Evolutionary conservation across 139 green algal genomes (phyloP).

Genomic region (Chlamydomonas sphaeroides): DNA sequence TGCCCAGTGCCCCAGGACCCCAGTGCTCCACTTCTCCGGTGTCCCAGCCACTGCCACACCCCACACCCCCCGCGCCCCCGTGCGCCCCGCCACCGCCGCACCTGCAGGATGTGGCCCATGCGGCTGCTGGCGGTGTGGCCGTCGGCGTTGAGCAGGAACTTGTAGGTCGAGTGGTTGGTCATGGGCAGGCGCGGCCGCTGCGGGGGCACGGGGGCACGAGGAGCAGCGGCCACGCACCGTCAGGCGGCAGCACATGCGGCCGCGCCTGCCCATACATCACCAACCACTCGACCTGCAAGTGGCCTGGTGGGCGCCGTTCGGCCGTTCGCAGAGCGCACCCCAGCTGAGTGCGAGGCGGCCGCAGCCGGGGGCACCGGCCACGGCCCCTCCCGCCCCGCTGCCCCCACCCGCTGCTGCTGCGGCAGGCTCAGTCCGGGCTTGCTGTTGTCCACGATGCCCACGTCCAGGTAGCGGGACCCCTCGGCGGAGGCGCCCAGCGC

Average conservation of each 20-base stretch:
- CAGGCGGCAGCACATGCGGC: not conserved
- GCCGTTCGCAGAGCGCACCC: too few relatives aligned
- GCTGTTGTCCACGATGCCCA: not conserved
- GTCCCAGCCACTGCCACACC: too few relatives aligned
- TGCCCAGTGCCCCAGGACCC: too few relatives aligned
- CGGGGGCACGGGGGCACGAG: not conserved
- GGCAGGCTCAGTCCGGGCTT: not conserved
- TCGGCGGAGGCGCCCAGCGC: not conserved
- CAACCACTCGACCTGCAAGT: too few relatives aligned
- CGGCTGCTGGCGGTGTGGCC: slow-evolving; percentile 39
- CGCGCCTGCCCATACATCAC: too few relatives aligned
- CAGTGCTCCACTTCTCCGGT: too few relatives aligned
- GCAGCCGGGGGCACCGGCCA: too few relatives aligned
- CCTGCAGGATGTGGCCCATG: slow-evolving; percentile 43
- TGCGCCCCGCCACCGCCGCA: not conserved
- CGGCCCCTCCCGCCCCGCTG: too few relatives aligned
- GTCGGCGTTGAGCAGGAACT: slow-evolving; percentile 51
- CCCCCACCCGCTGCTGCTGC: not conserved
- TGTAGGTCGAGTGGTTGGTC: slow-evolving; percentile 31
- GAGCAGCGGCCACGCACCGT: not conserved
- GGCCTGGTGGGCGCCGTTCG: too few relatives aligned
- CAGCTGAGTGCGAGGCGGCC: too few relatives aligned
- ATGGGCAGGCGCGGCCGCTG: slow-evolving; percentile 29
- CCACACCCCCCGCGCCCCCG: too few relatives aligned
- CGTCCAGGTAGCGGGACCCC: not conserved